Evolutionary conservation across 23 red algal species (phyloP), one percentile per base, ranked within the genome.

Genomic region (Cyanidiococcus yangmingshanensis): DNA sequence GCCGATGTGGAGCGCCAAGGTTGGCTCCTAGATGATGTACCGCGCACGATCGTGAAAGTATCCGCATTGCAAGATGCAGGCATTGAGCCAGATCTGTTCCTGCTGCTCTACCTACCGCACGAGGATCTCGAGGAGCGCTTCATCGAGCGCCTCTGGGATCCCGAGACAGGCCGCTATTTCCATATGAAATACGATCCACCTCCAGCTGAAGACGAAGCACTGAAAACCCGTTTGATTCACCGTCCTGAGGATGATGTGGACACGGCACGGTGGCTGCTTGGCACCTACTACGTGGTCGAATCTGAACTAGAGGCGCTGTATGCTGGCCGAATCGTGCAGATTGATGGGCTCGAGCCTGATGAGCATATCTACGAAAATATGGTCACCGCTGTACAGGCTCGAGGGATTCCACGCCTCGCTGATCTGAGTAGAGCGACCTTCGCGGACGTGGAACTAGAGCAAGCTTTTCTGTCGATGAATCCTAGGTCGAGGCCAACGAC

Each of bases 211-310:
- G 80, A 98, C 41, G 75, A 84, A 35, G 75, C 39, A 2, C 63
- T 71, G 12, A 25, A 30, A 2, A 82, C 74, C 17, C 84, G 94
- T 30, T 84, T 91, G 50, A 77, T 87, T 24, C 88, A 89, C 37
- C 89, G 87, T 31, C 76, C 78, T 0, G 94, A 91, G 54, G 94
- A 98, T 57, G 89, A 88, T 12, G 84, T 86, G 83, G 88, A 98
- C 39, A 87, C 82, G 45, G 94, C 83, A 39, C 68, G 76, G 32
- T 35, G 63, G n/a, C 12, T 35, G 7, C 63, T 71, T 7, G 63
- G 63, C 7, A 71, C 63, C 12, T 71, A 71, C 63, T 71, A 71
- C 63, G n/a, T 71, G 16, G 63, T 35, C 7, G 63, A 71, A 30
- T 35, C 32, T 7, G 63, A 71, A 30, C 63, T 71, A 3, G 63